Evolutionary conservation across 1,139 yeast genomes (phyloP), one percentile per base, ranked within the genome.

Genomic region (Scheffersomyces illinoinensis): DNA sequence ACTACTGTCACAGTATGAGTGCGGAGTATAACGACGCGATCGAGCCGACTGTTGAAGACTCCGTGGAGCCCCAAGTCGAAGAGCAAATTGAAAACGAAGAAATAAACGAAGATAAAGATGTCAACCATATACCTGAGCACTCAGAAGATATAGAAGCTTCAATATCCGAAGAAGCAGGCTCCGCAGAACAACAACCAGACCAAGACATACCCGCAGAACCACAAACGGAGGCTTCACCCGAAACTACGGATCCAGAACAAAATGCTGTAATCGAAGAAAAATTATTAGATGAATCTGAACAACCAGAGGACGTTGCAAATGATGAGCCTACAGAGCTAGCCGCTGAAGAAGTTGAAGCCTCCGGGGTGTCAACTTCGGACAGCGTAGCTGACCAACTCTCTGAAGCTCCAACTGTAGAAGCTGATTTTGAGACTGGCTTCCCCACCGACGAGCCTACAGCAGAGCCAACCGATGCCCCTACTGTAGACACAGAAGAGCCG

Each of bases 101-200:
- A 17, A 26, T n/a, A 18, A 46, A 54, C n/a, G 23, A 48, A 18
- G 49, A 51, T 19, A 19, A 54, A 51, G 47, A 53, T 46, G 58
- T 50, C n/a, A 50, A 55, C 21, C 51, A 54, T 4, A 33, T 21
- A 4, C 21, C 26, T 23, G 47, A 54, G 14, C 47, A 12, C 20
- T 39, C 24, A 8, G 23, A 10, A 50, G 52, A 21, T 6, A 8
- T 50, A 24, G 26, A 50, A 50, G 39, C 21, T 1, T 12, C 21
- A 18, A 21, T 20, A 7, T 20, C 21, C n/a, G 33, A 50, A 24
- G 33, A 50, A n/a, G 52, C 21, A 14, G 52, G 4, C 14, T 50
- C 52, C 3, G 21, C 21, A 12, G 24, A 50, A n/a, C 52, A 21
- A 50, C 26, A 24, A 24, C 33, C 7, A 24, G 52, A 50, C 14